Conservation (phyloP, 2,329 filamentous ascomycete species). For the Fusarium pilosicola region DNA sequence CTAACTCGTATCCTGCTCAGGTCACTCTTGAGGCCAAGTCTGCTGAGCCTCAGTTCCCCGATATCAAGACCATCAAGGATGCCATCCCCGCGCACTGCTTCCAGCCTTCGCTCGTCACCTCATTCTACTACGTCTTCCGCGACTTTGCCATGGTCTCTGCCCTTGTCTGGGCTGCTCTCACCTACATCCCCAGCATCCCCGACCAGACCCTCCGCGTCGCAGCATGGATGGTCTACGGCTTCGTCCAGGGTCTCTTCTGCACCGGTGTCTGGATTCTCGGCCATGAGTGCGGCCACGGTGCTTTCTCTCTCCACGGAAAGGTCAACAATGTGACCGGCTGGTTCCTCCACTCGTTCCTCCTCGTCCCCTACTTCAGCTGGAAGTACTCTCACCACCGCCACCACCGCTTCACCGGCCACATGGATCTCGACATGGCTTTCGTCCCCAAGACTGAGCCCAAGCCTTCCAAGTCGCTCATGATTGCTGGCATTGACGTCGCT, state of each 20-base stretch:
- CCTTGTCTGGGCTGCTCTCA: slow-evolving; percentile 62
- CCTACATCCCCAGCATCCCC: slow-evolving; percentile 63
- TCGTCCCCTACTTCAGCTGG: slow-evolving; percentile 79
- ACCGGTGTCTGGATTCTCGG: slow-evolving; percentile 77
- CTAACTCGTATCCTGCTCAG: slow-evolving; percentile 10
- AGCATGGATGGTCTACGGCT: slow-evolving; percentile 69
- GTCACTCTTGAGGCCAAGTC: slow-evolving; percentile 33
- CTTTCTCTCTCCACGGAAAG: slow-evolving; percentile 66
- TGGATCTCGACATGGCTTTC: slow-evolving; percentile 74
- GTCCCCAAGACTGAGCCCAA: slow-evolving; percentile 61
- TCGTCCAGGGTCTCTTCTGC: slow-evolving; percentile 71
- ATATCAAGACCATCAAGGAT: slow-evolving; percentile 47
- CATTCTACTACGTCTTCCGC: slow-evolving; percentile 65
- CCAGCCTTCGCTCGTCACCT: slow-evolving; percentile 61
- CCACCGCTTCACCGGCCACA: slow-evolving; percentile 74
- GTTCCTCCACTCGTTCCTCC: slow-evolving; percentile 70
- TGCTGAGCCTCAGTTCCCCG: slow-evolving; percentile 40
- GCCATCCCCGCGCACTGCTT: slow-evolving; percentile 72
- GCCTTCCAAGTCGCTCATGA: slow-evolving; percentile 46
- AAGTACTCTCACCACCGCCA: slow-evolving; percentile 76
- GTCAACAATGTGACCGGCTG: slow-evolving; percentile 73
- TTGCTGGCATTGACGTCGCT: slow-evolving; percentile 55
- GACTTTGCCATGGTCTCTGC: slow-evolving; percentile 61
- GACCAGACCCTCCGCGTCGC: slow-evolving; percentile 55
- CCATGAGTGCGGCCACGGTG: slow-evolving; percentile 77